Conservation (phyloP, 768 basidiomycete genomes). For the Hebeloma cylindrosporum region DNA sequence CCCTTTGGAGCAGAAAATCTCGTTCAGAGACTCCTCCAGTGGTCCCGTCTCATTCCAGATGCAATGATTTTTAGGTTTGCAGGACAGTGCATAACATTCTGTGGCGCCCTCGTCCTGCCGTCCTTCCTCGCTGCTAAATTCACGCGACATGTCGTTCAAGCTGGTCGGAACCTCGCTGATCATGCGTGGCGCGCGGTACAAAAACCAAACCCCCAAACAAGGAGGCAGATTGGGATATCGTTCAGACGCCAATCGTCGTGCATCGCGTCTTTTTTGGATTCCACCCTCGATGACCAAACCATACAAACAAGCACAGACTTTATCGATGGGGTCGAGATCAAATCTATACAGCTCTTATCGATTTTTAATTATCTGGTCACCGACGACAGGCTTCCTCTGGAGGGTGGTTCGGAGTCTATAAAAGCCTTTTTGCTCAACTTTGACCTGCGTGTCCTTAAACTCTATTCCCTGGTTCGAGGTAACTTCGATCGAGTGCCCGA, state of each 20-base stretch:
- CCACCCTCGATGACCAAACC: too few species aligned
- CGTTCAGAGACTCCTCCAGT: conserved; percentile 1
- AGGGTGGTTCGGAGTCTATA: too few species aligned
- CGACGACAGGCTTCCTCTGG: too few species aligned
- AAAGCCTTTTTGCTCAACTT: too few species aligned
- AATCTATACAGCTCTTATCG: too few species aligned
- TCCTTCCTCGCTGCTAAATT: neutral
- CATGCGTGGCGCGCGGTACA: neutral
- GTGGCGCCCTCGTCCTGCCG: conserved; percentile 4
- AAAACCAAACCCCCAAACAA: conserved; percentile 3
- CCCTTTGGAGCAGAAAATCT: conserved; percentile 8
- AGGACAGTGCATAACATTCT: conserved; percentile 4
- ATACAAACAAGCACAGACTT: too few species aligned
- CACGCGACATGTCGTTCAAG: conserved; percentile 1
- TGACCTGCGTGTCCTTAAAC: too few species aligned
- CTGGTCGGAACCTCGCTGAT: conserved; percentile 4
- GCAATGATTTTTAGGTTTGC: conserved; percentile 3
- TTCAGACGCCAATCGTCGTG: neutral
- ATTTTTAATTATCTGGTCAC: too few species aligned
- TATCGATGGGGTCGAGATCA: too few species aligned
- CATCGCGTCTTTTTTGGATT: neutral
- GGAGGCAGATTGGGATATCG: conserved; percentile 2
- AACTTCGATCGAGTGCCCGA: too few species aligned
- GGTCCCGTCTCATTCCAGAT: conserved; percentile 7
- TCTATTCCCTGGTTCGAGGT: too few species aligned